phyloP scores from a whole-genome alignment of 139 green algal species.

The Marvania coccoides region DNA sequence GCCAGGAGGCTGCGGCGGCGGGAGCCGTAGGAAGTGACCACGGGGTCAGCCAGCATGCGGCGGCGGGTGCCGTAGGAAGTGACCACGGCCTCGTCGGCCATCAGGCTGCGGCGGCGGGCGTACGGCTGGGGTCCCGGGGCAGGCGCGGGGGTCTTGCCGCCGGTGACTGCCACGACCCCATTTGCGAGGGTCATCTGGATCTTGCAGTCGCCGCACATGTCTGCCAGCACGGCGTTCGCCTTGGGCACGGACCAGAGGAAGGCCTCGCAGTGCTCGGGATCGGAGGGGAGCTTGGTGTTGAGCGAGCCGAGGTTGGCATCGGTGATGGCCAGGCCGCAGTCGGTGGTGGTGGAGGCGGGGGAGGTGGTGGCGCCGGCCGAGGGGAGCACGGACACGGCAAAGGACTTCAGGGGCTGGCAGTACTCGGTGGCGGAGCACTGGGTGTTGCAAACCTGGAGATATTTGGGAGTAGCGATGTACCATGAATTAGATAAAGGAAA shows the following conservation, averaged over 20 bases:
- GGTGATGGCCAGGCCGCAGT: background rate
- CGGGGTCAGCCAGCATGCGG: background rate
- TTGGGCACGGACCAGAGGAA: background rate
- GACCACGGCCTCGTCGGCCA: no score
- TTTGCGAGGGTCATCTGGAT: no score
- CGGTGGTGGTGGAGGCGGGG: background rate
- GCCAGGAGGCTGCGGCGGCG: background rate
- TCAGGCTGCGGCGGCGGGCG: background rate
- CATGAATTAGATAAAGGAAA: background rate
- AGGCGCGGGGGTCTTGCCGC: no score
- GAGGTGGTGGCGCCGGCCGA: background rate
- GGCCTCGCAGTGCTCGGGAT: background rate
- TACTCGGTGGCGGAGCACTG: background rate
- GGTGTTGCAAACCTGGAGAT: slow-evolving; percentile 4
- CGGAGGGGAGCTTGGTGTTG: background rate
- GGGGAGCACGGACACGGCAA: background rate
- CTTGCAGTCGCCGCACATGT: slow-evolving; percentile 1
- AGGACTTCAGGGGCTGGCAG: background rate
- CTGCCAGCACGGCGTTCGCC: background rate
- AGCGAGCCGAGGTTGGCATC: slow-evolving; percentile 1
- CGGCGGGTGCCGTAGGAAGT: no score
- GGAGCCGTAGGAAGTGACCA: background rate
- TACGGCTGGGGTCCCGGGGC: no score
- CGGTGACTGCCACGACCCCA: no score
- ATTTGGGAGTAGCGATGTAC: background rate